These are phyloP conservation scores for Dittrichia graveolens DNA, from an alignment of 129 eudicot genomes.

Conservation along the genomic window DNA sequence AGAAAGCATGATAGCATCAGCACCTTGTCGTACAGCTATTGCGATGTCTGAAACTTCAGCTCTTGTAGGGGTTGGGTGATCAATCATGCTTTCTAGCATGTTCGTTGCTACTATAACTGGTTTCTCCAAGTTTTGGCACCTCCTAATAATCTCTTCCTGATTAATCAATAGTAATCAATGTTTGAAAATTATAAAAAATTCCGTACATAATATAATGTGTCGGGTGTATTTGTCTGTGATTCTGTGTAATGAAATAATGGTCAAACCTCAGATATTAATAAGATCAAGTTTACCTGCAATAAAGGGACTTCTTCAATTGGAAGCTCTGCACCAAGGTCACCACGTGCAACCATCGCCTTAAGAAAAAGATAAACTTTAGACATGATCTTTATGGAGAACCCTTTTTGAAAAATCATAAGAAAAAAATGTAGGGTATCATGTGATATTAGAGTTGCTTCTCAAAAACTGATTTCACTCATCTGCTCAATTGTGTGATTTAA, in stretches of 20 bases:
- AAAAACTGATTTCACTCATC: too few relatives aligned
- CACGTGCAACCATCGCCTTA: slow-evolving; percentile 99
- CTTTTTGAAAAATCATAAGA: not conserved
- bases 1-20: slow-evolving; percentile 96
- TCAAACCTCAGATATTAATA: not conserved
- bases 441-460: not conserved
- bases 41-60: slow-evolving; percentile 99
- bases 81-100: slow-evolving; percentile 98
- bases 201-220: not conserved
- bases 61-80: slow-evolving; percentile 98
- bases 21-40: slow-evolving; percentile 83
- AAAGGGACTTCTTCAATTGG: slow-evolving; percentile 98
- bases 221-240: too few relatives aligned
- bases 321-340: slow-evolving; percentile 99
- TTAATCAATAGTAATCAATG: slow-evolving; percentile 15
- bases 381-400: not conserved
- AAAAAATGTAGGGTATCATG: not conserved
- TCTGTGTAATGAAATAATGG: not conserved
- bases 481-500: too few relatives aligned
- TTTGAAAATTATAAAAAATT: not conserved
- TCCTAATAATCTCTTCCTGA: slow-evolving; percentile 87
- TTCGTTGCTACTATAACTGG: slow-evolving; percentile 98
- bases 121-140: slow-evolving; percentile 88
- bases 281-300: slow-evolving; percentile 61
- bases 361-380: slow-evolving; percentile 16